Evolutionary conservation across 2,329 filamentous ascomycete species (phyloP).

Genomic region (Pestalotiopsis sp.): DNA sequence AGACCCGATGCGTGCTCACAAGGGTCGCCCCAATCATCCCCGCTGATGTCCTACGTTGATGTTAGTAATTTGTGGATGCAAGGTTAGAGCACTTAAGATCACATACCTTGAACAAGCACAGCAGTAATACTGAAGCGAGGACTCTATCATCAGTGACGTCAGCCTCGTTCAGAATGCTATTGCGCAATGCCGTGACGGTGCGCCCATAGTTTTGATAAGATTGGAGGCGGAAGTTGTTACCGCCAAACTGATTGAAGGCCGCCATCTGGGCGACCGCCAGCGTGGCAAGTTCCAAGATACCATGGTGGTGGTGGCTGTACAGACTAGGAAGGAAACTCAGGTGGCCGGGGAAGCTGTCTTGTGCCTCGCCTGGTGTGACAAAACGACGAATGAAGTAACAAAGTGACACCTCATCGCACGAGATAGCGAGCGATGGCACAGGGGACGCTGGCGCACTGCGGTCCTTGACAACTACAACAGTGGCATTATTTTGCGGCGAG

Average conservation of each 20-base stretch:
- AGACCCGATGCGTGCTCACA: constrained; percentile 35
- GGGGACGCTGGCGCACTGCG: not conserved
- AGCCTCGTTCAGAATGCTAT: constrained; percentile 26
- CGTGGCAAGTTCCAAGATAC: constrained; percentile 33
- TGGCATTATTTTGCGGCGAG: not conserved
- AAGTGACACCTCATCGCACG: constrained; percentile 32
- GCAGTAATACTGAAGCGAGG: constrained; percentile 31
- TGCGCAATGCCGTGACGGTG: constrained; percentile 29
- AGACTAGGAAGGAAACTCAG: constrained; percentile 34
- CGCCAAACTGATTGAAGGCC: constrained; percentile 34
- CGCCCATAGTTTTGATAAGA: constrained; percentile 32
- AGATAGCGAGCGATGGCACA: constrained; percentile 15
- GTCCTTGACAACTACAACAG: not conserved
- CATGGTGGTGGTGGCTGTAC: constrained; percentile 27
- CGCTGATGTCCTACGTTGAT: constrained; percentile 31
- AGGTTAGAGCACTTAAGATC: not conserved
- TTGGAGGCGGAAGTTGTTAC: constrained; percentile 27
- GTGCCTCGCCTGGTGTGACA: constrained; percentile 28
- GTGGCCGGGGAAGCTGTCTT: constrained; percentile 34
- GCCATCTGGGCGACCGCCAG: constrained; percentile 37
- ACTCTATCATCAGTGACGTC: constrained; percentile 32
- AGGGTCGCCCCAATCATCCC: constrained; percentile 29
- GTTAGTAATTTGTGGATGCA: constrained; percentile 15
- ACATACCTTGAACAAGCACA: constrained; percentile 32
- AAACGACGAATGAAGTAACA: constrained; percentile 37